phyloP scores from a whole-genome alignment of 345 rosid genomes.

The Linum trigynum region DNA sequence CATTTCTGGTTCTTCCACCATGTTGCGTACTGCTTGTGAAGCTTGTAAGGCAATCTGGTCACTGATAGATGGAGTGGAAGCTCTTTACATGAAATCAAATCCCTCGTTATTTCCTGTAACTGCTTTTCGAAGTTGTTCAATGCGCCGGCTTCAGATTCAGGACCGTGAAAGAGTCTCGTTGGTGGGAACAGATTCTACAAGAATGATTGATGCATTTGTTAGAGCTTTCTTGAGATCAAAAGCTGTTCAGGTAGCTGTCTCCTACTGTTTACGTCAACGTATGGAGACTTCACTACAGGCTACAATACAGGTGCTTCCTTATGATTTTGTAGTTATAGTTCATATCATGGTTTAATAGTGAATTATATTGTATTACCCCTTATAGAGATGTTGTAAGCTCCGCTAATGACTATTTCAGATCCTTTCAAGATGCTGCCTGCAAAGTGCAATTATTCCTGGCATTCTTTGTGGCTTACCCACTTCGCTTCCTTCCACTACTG shows the following conservation, averaged over 20 bases:
- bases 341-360: not conserved
- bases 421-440: conserved; percentile 81
- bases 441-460: conserved; percentile 58
- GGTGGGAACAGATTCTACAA: conserved; percentile 47
- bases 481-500: conserved; percentile 67
- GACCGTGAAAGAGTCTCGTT: conserved; percentile 51
- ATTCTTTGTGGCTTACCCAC: conserved; percentile 87
- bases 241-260: conserved; percentile 65
- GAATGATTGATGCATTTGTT: conserved; percentile 56
- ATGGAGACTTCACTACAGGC: conserved; percentile 53
- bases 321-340: conserved; percentile 4
- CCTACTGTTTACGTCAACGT: conserved; percentile 73
- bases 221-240: conserved; percentile 71
- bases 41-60: conserved; percentile 77
- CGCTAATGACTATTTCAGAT: conserved; percentile 45
- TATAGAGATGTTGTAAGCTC: not conserved
- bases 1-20: conserved; percentile 60
- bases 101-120: conserved; percentile 51
- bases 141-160: conserved; percentile 46
- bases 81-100: conserved; percentile 37
- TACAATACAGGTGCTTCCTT: conserved; percentile 56
- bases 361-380: not conserved
- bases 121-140: conserved; percentile 42
- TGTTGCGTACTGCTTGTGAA: conserved; percentile 73
- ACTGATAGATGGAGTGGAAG: conserved; percentile 60